phyloP scores from a whole-genome alignment of 495 filamentous ascomycete species.

The Aspergillus mulundensis region DNA sequence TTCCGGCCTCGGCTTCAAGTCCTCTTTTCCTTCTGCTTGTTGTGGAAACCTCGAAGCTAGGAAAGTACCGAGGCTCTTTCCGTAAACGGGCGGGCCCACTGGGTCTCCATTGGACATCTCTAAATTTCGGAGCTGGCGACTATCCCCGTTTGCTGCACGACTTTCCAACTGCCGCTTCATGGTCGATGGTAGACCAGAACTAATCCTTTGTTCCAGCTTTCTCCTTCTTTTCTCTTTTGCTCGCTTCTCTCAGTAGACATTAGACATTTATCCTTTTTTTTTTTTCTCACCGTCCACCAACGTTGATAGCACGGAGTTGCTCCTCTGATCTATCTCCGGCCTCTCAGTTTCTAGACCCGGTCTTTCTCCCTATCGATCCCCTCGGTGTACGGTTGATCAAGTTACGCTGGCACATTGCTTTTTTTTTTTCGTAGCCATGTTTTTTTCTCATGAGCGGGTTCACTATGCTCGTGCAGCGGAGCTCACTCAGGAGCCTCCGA shows the following conservation, averaged over 20 bases:
- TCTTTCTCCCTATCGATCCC: not conserved
- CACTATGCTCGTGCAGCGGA: slow-evolving; percentile 43
- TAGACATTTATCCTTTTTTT: not conserved
- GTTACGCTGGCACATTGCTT: not conserved
- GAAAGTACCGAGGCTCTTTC: slow-evolving; percentile 26
- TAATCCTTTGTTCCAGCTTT: not conserved
- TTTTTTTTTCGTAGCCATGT: slow-evolving; percentile 23
- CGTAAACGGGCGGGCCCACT: slow-evolving; percentile 2
- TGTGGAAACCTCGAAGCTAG: not conserved
- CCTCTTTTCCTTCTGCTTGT: not conserved
- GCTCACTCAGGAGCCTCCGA: slow-evolving; percentile 38
- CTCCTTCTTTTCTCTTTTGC: not conserved
- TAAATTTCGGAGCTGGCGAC: slow-evolving; percentile 12
- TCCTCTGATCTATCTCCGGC: not conserved
- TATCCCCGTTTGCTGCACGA: not conserved
- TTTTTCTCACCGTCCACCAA: not conserved
- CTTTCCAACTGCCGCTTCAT: not conserved
- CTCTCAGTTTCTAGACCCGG: not conserved
- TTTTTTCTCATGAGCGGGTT: slow-evolving; percentile 36
- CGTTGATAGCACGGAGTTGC: not conserved
- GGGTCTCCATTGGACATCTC: not conserved
- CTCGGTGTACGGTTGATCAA: not conserved
- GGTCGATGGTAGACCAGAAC: not conserved
- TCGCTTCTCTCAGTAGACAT: not conserved
- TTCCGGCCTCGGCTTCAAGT: not conserved